A percentile compares a stretch with the other conserved stretches of the same genome.
Conservation (phyloP, 2,329 filamentous ascomycete species). For the Diplodia sapinea region DNA sequence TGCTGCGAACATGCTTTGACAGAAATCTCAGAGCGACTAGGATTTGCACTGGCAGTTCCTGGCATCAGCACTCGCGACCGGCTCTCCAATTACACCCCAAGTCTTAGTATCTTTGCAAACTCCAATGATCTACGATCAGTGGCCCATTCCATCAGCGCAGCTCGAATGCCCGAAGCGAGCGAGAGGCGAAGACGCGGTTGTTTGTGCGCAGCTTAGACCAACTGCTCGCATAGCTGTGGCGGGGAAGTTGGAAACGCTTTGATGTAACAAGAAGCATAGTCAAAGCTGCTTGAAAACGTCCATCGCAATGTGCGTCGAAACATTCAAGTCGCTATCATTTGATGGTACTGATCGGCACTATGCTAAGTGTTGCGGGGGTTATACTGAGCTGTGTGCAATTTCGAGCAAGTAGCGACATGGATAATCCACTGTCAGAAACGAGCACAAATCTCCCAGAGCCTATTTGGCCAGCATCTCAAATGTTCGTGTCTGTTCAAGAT, state of each 20-base stretch:
- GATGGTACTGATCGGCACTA: neutral
- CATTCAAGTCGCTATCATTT: neutral
- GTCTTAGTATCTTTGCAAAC: neutral
- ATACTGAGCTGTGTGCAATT: neutral
- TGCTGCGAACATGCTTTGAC: neutral
- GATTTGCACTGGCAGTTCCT: neutral
- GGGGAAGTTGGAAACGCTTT: neutral
- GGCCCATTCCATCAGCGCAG: neutral
- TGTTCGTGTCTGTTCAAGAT: neutral
- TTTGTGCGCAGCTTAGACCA: neutral
- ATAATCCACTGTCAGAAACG: neutral
- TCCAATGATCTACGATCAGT: neutral
- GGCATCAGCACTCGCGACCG: neutral
- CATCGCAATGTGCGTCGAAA: constrained; percentile 14
- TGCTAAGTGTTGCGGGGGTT: neutral
- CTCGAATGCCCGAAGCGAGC: neutral
- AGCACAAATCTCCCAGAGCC: neutral
- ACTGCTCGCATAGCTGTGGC: neutral
- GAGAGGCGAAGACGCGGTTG: neutral
- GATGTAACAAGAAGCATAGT: constrained; percentile 16
- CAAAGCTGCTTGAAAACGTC: neutral
- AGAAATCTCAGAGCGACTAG: neutral
- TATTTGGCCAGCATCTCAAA: neutral
- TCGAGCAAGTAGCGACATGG: neutral
- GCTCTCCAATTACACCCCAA: neutral